Percentiles rank a stretch among this genome's conserved stretches.
Conservation (phyloP, 139 green algal genomes). For the Diplosphaera chodatii region DNA sequence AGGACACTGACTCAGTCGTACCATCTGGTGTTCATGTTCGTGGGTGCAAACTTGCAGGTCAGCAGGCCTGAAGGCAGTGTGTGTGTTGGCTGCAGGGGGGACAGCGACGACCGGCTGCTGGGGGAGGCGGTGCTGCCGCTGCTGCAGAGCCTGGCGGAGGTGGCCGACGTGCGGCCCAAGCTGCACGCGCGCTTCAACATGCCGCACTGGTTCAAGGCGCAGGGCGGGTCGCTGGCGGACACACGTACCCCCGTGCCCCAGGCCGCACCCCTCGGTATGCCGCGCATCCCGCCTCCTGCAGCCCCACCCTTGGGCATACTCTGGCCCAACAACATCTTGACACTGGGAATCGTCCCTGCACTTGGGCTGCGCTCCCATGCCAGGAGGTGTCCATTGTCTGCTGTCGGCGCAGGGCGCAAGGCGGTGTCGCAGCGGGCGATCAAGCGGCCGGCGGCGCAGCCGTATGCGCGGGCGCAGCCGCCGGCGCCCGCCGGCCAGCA, state of each 20-base stretch:
- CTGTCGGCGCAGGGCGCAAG: neutral
- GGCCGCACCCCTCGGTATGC: neutral
- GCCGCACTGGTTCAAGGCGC: slow-evolving; percentile 46
- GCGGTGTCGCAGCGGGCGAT: neutral
- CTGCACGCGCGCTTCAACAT: slow-evolving; percentile 76
- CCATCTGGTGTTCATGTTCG: no score
- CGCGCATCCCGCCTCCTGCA: no score
- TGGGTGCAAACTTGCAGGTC: no score
- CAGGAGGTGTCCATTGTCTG: no score
- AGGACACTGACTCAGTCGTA: no score
- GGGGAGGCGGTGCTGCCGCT: slow-evolving; percentile 75
- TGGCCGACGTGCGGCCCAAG: slow-evolving; percentile 45
- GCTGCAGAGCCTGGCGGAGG: slow-evolving; percentile 45
- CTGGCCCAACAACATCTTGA: no score
- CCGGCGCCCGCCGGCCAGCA: neutral
- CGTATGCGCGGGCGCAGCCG: neutral
- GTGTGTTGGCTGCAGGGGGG: slow-evolving; percentile 64
- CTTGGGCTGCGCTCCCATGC: no score
- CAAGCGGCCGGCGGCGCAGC: neutral
- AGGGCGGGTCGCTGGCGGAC: slow-evolving; percentile 3
- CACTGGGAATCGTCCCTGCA: no score
- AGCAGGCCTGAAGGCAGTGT: no score
- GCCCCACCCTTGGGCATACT: no score
- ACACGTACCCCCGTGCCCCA: neutral
- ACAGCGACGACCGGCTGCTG: slow-evolving; percentile 73